phyloP scores from a whole-genome alignment of 805 yeast species.

The Starmerella floris region DNA sequence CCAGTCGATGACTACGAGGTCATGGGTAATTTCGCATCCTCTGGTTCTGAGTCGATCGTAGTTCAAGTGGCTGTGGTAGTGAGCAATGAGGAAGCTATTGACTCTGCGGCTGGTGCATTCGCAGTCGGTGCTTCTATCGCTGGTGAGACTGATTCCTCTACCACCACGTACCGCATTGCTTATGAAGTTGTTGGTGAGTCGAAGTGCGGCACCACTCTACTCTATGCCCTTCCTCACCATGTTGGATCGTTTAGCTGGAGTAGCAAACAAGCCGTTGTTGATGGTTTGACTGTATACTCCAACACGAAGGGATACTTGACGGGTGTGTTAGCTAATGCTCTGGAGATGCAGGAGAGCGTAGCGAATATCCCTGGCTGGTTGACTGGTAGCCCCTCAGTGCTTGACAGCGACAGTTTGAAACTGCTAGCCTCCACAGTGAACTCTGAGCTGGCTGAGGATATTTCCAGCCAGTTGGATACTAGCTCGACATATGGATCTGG shows the following conservation, averaged over 20 bases:
- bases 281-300: constrained; percentile 32
- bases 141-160: constrained; percentile 36
- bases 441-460: constrained; percentile 43
- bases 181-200: constrained; percentile 43
- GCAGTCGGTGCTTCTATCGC: constrained; percentile 36
- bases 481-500: constrained; percentile 90
- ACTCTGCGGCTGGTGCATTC: constrained; percentile 57
- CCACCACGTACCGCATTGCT: constrained; percentile 37
- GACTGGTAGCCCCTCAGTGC: constrained; percentile 39
- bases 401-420: constrained; percentile 31
- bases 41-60: constrained; percentile 26
- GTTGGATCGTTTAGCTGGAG: constrained; percentile 32
- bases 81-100: constrained; percentile 31
- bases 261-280: constrained; percentile 22
- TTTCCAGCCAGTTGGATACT: constrained; percentile 43
- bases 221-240: constrained; percentile 63
- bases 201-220: constrained; percentile 30
- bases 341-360: constrained; percentile 29
- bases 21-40: constrained; percentile 26
- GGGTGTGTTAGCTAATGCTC: constrained; percentile 27
- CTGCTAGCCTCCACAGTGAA: constrained; percentile 37
- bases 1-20: constrained; percentile 29
- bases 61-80: constrained; percentile 43
- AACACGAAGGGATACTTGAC: constrained; percentile 35
- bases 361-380: constrained; percentile 37